phyloP scores from a whole-genome alignment of 495 filamentous ascomycete genomes.

The Neurospora sp. region DNA sequence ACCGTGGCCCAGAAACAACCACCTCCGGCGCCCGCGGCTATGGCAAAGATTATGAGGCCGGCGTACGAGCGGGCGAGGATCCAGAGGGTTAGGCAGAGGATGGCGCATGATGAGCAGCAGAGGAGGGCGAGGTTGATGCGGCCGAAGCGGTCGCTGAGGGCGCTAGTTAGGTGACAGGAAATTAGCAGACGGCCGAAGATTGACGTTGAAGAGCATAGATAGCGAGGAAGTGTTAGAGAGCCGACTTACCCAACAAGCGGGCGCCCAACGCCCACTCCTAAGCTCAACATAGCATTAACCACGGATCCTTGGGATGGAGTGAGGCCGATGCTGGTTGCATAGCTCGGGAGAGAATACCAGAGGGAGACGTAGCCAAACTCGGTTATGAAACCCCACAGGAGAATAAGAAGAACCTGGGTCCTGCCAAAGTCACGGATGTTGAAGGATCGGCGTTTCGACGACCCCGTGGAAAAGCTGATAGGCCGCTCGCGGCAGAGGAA shows the following conservation, averaged over 20 bases:
- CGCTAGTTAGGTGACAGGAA: background rate
- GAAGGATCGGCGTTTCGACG: constrained; percentile 20
- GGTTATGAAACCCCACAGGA: constrained; percentile 55
- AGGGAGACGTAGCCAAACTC: constrained; percentile 60
- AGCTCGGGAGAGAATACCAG: constrained; percentile 54
- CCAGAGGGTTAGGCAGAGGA: constrained; percentile 54
- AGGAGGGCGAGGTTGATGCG: constrained; percentile 50
- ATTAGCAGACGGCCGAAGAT: background rate
- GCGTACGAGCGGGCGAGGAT: constrained; percentile 50
- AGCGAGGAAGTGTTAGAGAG: background rate
- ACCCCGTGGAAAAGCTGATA: constrained; percentile 40
- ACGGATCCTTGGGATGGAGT: constrained; percentile 50
- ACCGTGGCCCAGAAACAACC: constrained; percentile 66
- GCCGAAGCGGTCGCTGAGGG: constrained; percentile 48
- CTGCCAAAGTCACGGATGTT: constrained; percentile 17
- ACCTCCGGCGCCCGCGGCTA: constrained; percentile 50
- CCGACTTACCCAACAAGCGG: constrained; percentile 46
- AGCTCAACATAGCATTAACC: constrained; percentile 55
- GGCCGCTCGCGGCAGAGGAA: constrained; percentile 43
- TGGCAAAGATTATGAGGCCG: constrained; percentile 55
- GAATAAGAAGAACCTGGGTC: constrained; percentile 48
- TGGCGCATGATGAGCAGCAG: constrained; percentile 4
- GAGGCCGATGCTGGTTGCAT: constrained; percentile 49
- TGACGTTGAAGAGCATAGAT: background rate
- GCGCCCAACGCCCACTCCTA: constrained; percentile 53